Conservation (phyloP, 768 basidiomycete genomes). For the Leccinum disarticulatum region DNA sequence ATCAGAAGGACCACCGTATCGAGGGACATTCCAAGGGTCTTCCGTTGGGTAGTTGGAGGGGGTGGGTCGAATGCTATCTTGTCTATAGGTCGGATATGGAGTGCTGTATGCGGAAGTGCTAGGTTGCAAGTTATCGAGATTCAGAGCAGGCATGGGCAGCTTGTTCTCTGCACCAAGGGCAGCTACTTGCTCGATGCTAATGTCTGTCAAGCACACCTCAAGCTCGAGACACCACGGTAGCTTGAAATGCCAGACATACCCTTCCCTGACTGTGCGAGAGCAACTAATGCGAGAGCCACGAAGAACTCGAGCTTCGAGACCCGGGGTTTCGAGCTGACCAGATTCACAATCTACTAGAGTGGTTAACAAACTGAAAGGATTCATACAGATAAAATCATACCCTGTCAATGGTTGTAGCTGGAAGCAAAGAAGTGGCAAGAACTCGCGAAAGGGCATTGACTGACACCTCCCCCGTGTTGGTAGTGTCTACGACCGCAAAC, state of each 20-base stretch:
- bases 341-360: slow-evolving; percentile 73
- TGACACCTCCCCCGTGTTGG: slow-evolving; percentile 71
- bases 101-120: slow-evolving; percentile 52
- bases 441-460: slow-evolving; percentile 82
- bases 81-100: slow-evolving; percentile 41
- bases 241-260: slow-evolving; percentile 42
- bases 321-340: slow-evolving; percentile 76
- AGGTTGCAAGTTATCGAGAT: slow-evolving; percentile 57
- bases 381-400: slow-evolving; percentile 37
- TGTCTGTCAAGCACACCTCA: slow-evolving; percentile 44
- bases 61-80: slow-evolving; percentile 44
- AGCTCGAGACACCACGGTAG: background rate
- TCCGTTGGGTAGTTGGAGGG: slow-evolving; percentile 57
- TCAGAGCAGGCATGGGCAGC: slow-evolving; percentile 71
- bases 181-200: slow-evolving; percentile 81
- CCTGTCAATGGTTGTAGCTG: slow-evolving; percentile 81
- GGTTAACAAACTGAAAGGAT: slow-evolving; percentile 3
- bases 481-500: slow-evolving; percentile 71
- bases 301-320: slow-evolving; percentile 92
- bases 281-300: slow-evolving; percentile 84
- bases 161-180: slow-evolving; percentile 74
- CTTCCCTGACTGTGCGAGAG: slow-evolving; percentile 79
- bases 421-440: slow-evolving; percentile 71
- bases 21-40: slow-evolving; percentile 63
- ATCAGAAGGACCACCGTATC: slow-evolving; percentile 28